Evolutionary conservation across 2,329 filamentous ascomycete genomes (phyloP).

Genomic region (Coniochaeta sp.): DNA sequence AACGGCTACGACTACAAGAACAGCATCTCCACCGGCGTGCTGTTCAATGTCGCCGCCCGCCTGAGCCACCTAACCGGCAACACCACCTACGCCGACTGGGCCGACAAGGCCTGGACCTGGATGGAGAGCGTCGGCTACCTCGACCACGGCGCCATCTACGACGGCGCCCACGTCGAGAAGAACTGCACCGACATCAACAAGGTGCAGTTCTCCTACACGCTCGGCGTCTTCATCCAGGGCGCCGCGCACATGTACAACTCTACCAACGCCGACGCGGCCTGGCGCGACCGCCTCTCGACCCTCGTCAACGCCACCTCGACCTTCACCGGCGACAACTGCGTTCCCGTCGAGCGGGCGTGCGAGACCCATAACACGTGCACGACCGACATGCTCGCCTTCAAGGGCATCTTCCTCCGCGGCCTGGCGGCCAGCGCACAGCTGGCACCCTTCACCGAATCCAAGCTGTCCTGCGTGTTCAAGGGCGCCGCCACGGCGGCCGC

Average conservation of each 20-base stretch:
- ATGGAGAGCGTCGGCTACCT: constrained; percentile 40
- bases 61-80: constrained; percentile 55
- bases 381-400: constrained; percentile 51
- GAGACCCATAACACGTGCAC: constrained; percentile 41
- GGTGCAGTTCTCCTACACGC: constrained; percentile 48
- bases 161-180: constrained; percentile 41
- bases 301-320: constrained; percentile 41
- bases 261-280: constrained; percentile 16
- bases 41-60: constrained; percentile 46
- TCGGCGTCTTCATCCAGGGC: constrained; percentile 43
- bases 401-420: constrained; percentile 46
- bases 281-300: constrained; percentile 36
- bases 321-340: constrained; percentile 22
- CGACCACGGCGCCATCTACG: constrained; percentile 55
- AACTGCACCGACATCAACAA: constrained; percentile 47
- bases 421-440: constrained; percentile 40
- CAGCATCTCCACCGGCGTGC: constrained; percentile 36
- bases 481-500: constrained; percentile 41
- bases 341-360: constrained; percentile 50
- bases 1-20: constrained; percentile 60
- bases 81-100: constrained; percentile 46
- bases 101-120: constrained; percentile 51
- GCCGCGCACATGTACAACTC: constrained; percentile 52
- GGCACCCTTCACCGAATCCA: constrained; percentile 36
- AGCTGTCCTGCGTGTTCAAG: constrained; percentile 33